Evolutionary conservation across 345 rosid species (phyloP).

Genomic region (Garcia nutans): DNA sequence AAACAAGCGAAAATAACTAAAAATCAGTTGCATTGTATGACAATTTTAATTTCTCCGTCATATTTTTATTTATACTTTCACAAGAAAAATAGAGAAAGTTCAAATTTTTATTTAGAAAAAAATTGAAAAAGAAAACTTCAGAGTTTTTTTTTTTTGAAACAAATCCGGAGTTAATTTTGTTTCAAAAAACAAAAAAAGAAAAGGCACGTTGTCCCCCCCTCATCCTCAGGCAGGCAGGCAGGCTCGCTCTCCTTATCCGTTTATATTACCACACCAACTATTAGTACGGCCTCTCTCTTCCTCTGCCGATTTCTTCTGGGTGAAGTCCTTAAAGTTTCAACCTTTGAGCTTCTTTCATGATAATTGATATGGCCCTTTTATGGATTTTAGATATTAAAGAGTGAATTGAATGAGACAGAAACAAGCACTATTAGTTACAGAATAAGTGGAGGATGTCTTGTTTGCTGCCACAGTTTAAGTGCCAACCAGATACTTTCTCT

Average conservation of each 20-base stretch:
- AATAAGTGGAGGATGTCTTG: conserved; percentile 56
- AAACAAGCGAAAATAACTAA: no score
- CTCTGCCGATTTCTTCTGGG: background rate
- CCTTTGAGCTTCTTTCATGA: no score
- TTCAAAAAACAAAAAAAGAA: background rate
- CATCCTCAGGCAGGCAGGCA: conserved; percentile 14
- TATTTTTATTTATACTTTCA: no score
- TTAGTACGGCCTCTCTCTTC: background rate
- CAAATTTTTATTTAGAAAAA: no score
- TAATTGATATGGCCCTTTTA: background rate
- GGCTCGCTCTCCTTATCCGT: conserved; percentile 19
- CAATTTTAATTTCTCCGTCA: no score
- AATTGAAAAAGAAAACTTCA: no score
- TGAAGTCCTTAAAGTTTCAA: background rate
- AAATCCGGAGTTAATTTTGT: no score
- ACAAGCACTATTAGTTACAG: background rate
- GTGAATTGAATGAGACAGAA: conserved; percentile 12
- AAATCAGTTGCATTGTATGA: no score
- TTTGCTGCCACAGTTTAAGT: conserved; percentile 87
- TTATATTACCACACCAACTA: conserved; percentile 8
- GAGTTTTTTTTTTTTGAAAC: no score
- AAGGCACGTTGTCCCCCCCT: background rate
- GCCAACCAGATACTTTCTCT: conserved; percentile 73
- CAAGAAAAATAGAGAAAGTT: no score
- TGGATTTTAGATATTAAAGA: background rate